Conservation (phyloP, 306 rosid genomes). For the Cicer arietinum region DNA sequence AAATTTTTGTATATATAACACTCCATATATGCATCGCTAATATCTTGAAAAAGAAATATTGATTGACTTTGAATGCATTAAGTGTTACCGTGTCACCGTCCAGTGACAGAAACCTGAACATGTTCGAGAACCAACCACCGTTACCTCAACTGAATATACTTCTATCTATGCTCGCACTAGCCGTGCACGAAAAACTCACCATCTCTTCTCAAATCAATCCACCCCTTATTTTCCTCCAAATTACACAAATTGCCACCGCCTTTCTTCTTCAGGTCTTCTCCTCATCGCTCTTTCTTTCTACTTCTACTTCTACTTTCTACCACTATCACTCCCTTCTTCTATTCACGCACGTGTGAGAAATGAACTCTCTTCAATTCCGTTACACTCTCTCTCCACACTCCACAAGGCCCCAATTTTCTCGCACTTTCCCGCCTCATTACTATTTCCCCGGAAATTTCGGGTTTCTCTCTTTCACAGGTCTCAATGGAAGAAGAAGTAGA, state of each 20-base stretch:
- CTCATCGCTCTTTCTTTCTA: background rate
- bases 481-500: slow-evolving; percentile 22
- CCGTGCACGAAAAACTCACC: slow-evolving; percentile 7
- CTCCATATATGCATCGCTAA: too few relatives aligned
- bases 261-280: background rate
- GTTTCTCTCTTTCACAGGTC: slow-evolving; percentile 36
- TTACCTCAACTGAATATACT: slow-evolving; percentile 10
- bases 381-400: slow-evolving; percentile 39
- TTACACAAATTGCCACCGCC: slow-evolving; percentile 53
- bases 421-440: slow-evolving; percentile 29
- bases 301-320: background rate
- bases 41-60: too few relatives aligned
- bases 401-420: slow-evolving; percentile 34
- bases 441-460: slow-evolving; percentile 45
- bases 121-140: slow-evolving; percentile 46
- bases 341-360: background rate
- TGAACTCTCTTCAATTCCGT: slow-evolving; percentile 71
- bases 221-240: slow-evolving; percentile 17
- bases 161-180: background rate
- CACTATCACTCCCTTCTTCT: background rate
- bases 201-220: background rate
- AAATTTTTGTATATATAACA: too few relatives aligned
- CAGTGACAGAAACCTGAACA: slow-evolving; percentile 30
- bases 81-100: background rate
- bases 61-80: background rate